Percentiles rank a stretch among this genome's conserved stretches.
phyloP scores from a whole-genome alignment of 148 eudicot species.

The Pouteria glomerata region DNA sequence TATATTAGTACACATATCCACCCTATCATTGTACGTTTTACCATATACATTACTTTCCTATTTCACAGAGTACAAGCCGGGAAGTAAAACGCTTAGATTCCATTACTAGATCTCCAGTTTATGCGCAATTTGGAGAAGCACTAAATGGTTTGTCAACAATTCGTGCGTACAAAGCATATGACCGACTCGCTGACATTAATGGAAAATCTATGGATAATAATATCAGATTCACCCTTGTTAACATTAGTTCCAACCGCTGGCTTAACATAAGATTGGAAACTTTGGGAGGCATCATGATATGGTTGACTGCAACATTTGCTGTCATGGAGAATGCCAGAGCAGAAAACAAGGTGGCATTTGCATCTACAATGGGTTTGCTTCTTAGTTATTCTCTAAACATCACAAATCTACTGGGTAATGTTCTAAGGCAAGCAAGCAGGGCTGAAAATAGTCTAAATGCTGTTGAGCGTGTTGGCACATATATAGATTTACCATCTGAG shows the following conservation, averaged over 20 bases:
- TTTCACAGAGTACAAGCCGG: constrained; percentile 46
- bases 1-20: no score
- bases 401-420: constrained; percentile 45
- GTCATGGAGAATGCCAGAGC: constrained; percentile 46
- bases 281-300: constrained; percentile 58
- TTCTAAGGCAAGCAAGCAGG: constrained; percentile 51
- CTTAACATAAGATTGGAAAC: constrained; percentile 52
- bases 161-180: constrained; percentile 63
- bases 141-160: constrained; percentile 52
- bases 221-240: constrained; percentile 41
- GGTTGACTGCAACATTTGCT: constrained; percentile 62
- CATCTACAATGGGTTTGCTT: constrained; percentile 58
- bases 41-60: neutral
- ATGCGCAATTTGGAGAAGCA: constrained; percentile 64
- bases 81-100: constrained; percentile 62
- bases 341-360: constrained; percentile 43
- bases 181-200: constrained; percentile 38
- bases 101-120: constrained; percentile 57
- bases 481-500: constrained; percentile 56
- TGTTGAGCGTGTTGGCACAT: constrained; percentile 60
- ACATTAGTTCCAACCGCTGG: constrained; percentile 53
- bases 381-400: constrained; percentile 61
- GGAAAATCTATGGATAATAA: constrained; percentile 62
- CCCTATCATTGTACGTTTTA: neutral
- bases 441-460: constrained; percentile 66